Evolutionary conservation across 768 basidiomycete genomes (phyloP).

Genomic region (Phallus indusiatus): DNA sequence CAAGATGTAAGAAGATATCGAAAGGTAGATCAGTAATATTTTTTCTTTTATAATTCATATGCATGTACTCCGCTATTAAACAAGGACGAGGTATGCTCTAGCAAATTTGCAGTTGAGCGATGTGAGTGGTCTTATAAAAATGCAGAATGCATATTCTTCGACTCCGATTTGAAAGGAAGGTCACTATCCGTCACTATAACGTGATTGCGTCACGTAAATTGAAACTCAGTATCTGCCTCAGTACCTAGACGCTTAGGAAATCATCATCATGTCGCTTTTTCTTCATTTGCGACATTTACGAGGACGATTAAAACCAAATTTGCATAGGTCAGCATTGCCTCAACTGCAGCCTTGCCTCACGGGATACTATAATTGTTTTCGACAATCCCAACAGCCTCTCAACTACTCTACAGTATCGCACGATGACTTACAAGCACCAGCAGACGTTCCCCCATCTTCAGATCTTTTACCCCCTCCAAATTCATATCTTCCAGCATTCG

Average conservation of each 20-base stretch:
- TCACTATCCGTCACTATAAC: too few species aligned
- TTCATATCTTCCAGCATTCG: not conserved
- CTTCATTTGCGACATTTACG: not conserved
- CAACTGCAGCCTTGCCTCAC: too few species aligned
- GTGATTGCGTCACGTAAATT: too few species aligned
- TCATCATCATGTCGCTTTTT: not conserved
- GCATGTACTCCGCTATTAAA: not conserved
- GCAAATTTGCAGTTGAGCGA: not conserved
- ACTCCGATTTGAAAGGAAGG: not conserved
- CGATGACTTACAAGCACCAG: too few species aligned
- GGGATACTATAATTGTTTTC: not conserved
- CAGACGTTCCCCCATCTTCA: not conserved
- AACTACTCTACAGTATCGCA: not conserved
- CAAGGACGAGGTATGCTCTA: not conserved
- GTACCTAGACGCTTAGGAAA: too few species aligned
- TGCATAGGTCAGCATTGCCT: too few species aligned
- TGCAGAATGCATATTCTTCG: not conserved
- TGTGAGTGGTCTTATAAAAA: not conserved
- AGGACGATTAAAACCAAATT: not conserved
- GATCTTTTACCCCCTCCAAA: not conserved
- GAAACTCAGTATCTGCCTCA: too few species aligned
- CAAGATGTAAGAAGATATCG: conserved; percentile 8
- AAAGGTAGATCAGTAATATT: conserved; percentile 4
- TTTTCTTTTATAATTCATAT: not conserved
- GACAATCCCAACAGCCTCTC: not conserved